Base-by-base conservation (phyloP, 371 early-diverging fungal genomes). In the Dentiscutata heterogama region DNA sequence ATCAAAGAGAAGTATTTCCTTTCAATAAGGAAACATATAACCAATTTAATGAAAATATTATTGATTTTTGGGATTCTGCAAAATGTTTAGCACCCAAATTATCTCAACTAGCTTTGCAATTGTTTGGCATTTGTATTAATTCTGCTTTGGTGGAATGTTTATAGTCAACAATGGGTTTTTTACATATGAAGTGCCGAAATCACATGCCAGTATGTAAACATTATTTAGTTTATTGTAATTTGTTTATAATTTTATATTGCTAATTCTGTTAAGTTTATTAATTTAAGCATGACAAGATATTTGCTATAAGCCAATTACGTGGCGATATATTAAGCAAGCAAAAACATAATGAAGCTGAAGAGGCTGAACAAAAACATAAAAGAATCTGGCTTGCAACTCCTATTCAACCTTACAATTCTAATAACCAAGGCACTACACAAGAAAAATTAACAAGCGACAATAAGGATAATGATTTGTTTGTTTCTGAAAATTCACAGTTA, bases 61-160 rank as follows among this genome's bases (percentile, higher is more conserved):
- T 75, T 35, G 35, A 58, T 60, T 75, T 75, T 75, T 75, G 42
- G 60, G n/a, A 75, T 25, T 75, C 31, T 20, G 39, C 42, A 75
- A 75, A 60, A 58, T 39, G n/a, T 31, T 13, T 58, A 20, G 35
- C 22, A 60, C 11, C 61, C 18, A 42, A 75, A 29, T 75, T 75
- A 22, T 75, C 60, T 20, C 8, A 22, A 42, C 22, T 75, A 31
- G 42, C 76, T 75, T 22, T 75, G n/a, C 42, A 75, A 20, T 75
- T 75, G 18, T 60, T 31, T 60, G 61, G 42, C 1, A 75, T 75
- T 31, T 75, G 56, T 60, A 27, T 74, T 31, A 74, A 74, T 74
- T 56, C 22, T 25, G 76, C 61, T 35, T 75, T n/a, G 3, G 42
- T 75, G 1, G n/a, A 76, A 76, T 13, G 22, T 20, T 39, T 61